Percentiles rank a stretch among this genome's conserved stretches.
phyloP scores from a whole-genome alignment of 2,329 filamentous ascomycete species.

The Whalleya microplaca region DNA sequence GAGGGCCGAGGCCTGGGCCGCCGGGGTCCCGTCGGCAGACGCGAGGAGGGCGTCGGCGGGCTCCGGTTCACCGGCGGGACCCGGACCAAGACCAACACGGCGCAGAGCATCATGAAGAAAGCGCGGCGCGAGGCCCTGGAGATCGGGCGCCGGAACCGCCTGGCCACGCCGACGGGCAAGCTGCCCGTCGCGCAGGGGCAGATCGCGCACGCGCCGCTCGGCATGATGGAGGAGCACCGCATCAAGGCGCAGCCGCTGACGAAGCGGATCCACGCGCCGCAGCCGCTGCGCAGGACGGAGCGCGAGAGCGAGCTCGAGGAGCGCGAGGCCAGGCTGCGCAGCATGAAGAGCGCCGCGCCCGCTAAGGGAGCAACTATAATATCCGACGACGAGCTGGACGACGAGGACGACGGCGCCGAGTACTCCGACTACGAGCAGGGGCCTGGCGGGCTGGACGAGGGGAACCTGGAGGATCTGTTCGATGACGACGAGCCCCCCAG shows the following conservation, averaged over 20 bases:
- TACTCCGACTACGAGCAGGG: conserved; percentile 10
- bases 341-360: conserved; percentile 34
- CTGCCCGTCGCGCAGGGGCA: conserved; percentile 40
- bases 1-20: conserved; percentile 33
- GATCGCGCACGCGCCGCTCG: conserved; percentile 53
- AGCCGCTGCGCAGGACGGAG: conserved; percentile 11
- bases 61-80: conserved; percentile 52
- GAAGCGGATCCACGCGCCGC: conserved; percentile 24
- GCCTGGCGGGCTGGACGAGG: conserved; percentile 23
- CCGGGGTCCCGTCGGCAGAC: conserved; percentile 11
- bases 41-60: conserved; percentile 31
- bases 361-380: conserved; percentile 2
- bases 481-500: conserved; percentile 16
- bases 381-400: conserved; percentile 40
- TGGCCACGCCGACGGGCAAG: conserved; percentile 46
- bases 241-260: conserved; percentile 42
- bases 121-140: conserved; percentile 60
- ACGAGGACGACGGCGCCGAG: conserved; percentile 25
- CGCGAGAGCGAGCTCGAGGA: conserved; percentile 37
- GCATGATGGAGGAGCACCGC: conserved; percentile 58
- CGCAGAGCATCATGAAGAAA: conserved; percentile 58
- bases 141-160: conserved; percentile 51
- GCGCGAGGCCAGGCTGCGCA: conserved; percentile 42
- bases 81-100: conserved; percentile 55
- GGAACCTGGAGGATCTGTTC: conserved; percentile 30